These are phyloP conservation scores for Mycena kentingensis DNA, from an alignment of 768 basidiomycete species.

Conservation along the genomic window DNA sequence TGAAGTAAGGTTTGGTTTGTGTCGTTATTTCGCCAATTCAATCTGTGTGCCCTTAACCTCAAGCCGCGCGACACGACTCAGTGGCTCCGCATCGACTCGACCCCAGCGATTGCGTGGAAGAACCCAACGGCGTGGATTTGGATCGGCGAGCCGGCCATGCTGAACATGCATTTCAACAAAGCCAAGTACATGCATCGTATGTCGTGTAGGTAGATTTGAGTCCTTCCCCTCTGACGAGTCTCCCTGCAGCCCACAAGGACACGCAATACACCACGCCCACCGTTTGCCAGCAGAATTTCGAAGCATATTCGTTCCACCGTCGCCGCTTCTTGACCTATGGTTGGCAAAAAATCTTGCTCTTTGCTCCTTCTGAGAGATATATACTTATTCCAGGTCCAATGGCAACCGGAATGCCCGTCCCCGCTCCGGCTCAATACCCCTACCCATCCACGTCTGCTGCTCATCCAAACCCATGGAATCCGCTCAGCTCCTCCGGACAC, in stretches of 20 bases:
- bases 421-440: too few species aligned
- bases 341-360: too few species aligned
- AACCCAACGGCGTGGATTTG: neutral
- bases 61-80: neutral
- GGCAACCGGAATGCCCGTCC: neutral
- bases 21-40: neutral
- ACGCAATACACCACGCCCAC: neutral
- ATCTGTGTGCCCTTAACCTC: too few species aligned
- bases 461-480: too few species aligned
- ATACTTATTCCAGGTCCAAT: neutral
- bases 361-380: too few species aligned
- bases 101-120: neutral
- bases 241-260: slow-evolving; percentile 1
- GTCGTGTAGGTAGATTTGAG: too few species aligned
- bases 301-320: neutral
- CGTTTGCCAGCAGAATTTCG: neutral
- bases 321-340: neutral
- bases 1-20: neutral
- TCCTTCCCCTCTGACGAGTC: too few species aligned
- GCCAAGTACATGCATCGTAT: neutral
- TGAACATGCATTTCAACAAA: neutral
- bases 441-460: too few species aligned
- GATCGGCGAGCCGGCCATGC: neutral
- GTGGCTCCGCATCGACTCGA: neutral
- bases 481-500: too few species aligned